A percentile compares a stretch with the other conserved stretches of the same genome.
These are phyloP conservation scores for Babesia gibsoni DNA, from an alignment of 169 alveolate species.

Conservation along the genomic window DNA sequence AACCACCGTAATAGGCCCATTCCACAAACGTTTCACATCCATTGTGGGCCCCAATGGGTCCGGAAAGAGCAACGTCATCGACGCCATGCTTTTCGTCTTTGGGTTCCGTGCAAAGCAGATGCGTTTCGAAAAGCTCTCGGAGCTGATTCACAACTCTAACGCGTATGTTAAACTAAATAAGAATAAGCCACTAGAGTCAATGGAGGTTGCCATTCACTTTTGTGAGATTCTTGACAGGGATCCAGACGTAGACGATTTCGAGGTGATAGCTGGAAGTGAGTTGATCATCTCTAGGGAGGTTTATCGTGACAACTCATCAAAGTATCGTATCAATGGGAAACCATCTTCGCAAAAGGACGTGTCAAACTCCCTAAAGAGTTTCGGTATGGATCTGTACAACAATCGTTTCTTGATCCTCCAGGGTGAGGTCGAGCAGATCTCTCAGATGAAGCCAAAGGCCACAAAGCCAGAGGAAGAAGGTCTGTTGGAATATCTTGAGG, in stretches of 20 bases:
- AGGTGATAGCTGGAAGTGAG: constrained; percentile 54
- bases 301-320: constrained; percentile 68
- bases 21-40: constrained; percentile 89
- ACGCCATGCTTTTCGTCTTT: constrained; percentile 97
- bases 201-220: constrained; percentile 90
- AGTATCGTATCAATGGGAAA: constrained; percentile 81
- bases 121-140: constrained; percentile 92
- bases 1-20: constrained; percentile 89
- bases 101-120: constrained; percentile 95
- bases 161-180: constrained; percentile 70
- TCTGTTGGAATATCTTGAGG: constrained; percentile 94
- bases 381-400: constrained; percentile 94
- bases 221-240: constrained; percentile 81
- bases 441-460: constrained; percentile 96
- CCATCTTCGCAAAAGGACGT: constrained; percentile 89
- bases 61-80: constrained; percentile 99
- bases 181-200: constrained; percentile 67
- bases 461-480: constrained; percentile 91
- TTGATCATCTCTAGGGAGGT: constrained; percentile 74
- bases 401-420: constrained; percentile 91
- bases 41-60: constrained; percentile 99
- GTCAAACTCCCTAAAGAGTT: constrained; percentile 78
- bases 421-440: constrained; percentile 97
- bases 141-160: constrained; percentile 92
- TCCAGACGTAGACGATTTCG: constrained; percentile 55